A percentile compares a stretch with the other conserved stretches of the same genome.
phyloP scores from a whole-genome alignment of 345 rosid genomes.

The Excoecaria cochinchinensis region DNA sequence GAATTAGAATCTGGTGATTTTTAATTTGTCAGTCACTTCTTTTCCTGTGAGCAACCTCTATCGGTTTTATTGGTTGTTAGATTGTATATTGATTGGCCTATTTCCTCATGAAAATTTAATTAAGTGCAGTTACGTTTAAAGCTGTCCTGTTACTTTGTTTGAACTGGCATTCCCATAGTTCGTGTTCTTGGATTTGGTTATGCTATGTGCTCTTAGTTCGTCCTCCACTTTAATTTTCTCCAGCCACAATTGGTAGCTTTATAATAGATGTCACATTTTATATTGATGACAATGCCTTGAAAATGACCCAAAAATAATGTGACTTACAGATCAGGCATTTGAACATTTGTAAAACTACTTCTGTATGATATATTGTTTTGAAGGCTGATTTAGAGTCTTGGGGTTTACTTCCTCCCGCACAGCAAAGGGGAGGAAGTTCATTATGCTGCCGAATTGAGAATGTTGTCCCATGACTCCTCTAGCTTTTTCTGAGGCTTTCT shows the following conservation, averaged over 20 bases:
- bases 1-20: neutral
- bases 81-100: neutral
- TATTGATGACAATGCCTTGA: neutral
- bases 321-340: neutral
- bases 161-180: neutral
- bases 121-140: neutral
- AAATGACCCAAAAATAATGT: neutral
- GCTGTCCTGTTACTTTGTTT: neutral
- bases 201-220: neutral
- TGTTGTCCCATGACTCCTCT: neutral
- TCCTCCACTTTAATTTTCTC: neutral
- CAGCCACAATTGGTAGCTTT: neutral
- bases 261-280: neutral
- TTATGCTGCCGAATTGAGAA: conserved; percentile 8
- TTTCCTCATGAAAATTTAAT: neutral
- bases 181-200: neutral
- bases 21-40: neutral
- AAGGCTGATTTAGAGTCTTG: neutral
- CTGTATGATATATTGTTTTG: neutral
- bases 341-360: neutral
- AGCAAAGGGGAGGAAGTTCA: neutral
- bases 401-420: neutral
- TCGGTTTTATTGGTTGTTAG: neutral
- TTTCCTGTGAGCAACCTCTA: neutral
- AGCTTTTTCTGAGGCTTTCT: neutral